Evolutionary conservation across 345 rosid species (phyloP).

Genomic region (Ricinus communis): DNA sequence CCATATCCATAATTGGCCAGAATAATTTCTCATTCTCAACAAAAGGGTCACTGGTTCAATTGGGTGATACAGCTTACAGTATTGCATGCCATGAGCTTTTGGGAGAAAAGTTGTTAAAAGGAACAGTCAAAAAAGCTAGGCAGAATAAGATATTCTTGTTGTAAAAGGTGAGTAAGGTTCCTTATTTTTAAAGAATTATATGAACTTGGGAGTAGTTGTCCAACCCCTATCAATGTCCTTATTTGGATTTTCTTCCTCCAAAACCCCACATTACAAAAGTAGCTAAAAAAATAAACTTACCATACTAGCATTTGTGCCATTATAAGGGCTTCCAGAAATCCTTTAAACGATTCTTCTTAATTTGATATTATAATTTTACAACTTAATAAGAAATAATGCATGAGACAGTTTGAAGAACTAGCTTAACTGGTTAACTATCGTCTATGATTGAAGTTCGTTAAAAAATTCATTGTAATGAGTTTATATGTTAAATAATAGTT

Average conservation of each 20-base stretch:
- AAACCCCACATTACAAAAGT: background rate
- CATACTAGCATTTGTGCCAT: too few relatives aligned
- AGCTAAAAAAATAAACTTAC: too few relatives aligned
- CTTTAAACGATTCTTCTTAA: too few relatives aligned
- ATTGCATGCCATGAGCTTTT: background rate
- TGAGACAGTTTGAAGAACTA: too few relatives aligned
- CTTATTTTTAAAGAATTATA: conserved; percentile 12
- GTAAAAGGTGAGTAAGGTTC: background rate
- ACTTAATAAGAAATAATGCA: too few relatives aligned
- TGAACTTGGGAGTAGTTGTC: conserved; percentile 24
- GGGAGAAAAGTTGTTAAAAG: background rate
- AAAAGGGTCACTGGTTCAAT: background rate
- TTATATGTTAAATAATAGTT: too few relatives aligned
- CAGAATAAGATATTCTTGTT: background rate
- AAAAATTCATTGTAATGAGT: too few relatives aligned
- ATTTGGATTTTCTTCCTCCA: background rate
- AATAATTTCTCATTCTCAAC: background rate
- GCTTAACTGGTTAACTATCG: too few relatives aligned
- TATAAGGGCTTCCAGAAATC: too few relatives aligned
- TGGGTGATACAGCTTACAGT: background rate
- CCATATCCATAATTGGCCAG: background rate
- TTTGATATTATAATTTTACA: too few relatives aligned
- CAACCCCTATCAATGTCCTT: conserved; percentile 9
- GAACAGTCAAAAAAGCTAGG: background rate
- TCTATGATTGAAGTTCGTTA: too few relatives aligned